Evolutionary conservation across 768 basidiomycete species (phyloP), one percentile per base, ranked within the genome.

Genomic region (Leucosporidium yakuticum): DNA sequence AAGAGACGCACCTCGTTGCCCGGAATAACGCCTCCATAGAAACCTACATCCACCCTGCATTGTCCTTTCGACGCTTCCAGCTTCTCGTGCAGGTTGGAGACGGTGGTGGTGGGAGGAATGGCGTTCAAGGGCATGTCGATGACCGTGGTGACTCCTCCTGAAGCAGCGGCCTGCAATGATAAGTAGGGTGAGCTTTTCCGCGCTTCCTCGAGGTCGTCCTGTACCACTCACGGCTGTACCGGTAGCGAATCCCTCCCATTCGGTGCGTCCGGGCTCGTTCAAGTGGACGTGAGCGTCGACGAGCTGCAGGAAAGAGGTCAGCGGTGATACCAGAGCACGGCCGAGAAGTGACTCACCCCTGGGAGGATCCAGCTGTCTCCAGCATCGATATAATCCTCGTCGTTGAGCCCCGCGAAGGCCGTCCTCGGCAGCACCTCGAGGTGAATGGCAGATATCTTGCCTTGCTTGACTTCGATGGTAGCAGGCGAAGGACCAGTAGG

Each of bases 111-210:
- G 0, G 96, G 92, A 1, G 95, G 95, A 63, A 98, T 90, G 3
- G 93, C 95, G 79, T 99, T 97, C 63, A 99, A 82, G 4, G 95
- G 96, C 95, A 98, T 99, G 80, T 98, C 96, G 39, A 97, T 87
- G 27, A 98, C 81, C 9, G 91, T 91, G 12, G 94, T 97, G n/a
- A 97, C 86, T 11, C 95, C 96, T 27, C 95, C 95, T 1, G 91
- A 88, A 2, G 87, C 85, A 2, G 95, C 95, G 25, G 95, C 95
- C 60, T 69, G 31, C 19, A 31, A 69, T 54, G 62, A 12, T 25
- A 11, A 2, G 9, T 20, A 25, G 4, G 3, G 23, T 47, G 19
- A 44, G 39, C 23, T 25, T 7, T 12, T 29, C 0, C 25, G 7
- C 39, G 39, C 14, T 44, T 15, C 17, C 11, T 12, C 20, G 23